These are phyloP conservation scores for Wickerhamomyces tratensis DNA, from an alignment of 805 yeast species.

Conservation along the genomic window DNA sequence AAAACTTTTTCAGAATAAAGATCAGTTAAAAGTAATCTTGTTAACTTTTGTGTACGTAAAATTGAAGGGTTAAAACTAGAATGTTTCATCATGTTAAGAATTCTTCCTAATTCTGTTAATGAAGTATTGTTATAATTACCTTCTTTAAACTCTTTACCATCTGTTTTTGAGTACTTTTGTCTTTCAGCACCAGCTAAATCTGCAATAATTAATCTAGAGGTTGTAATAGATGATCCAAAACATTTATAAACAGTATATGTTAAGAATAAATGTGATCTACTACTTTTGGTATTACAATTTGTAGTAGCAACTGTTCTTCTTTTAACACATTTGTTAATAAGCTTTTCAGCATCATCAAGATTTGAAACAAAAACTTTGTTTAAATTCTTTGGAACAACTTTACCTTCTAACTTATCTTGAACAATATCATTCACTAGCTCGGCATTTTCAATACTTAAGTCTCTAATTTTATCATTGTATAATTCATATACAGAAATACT, in stretches of 20 bases:
- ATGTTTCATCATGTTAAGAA: constrained; percentile 31
- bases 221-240: constrained; percentile 13
- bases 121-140: constrained; percentile 40
- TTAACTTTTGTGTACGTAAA: constrained; percentile 38
- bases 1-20: constrained; percentile 7
- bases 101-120: constrained; percentile 39
- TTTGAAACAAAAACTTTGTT: constrained; percentile 30
- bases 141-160: constrained; percentile 35
- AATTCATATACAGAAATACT: constrained; percentile 45
- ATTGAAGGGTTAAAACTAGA: constrained; percentile 29
- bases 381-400: constrained; percentile 32
- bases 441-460: constrained; percentile 22
- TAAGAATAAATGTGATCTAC: constrained; percentile 44
- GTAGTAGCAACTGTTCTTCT: constrained; percentile 34
- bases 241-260: constrained; percentile 29
- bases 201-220: constrained; percentile 34
- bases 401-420: constrained; percentile 33
- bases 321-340: constrained; percentile 29
- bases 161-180: constrained; percentile 33
- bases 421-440: constrained; percentile 25
- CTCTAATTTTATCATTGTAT: constrained; percentile 35
- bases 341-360: constrained; percentile 24
- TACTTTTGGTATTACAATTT: constrained; percentile 31
- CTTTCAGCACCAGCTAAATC: constrained; percentile 49
- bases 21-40: constrained; percentile 39